Evolutionary conservation across 305 asterid species (phyloP), one percentile per base, ranked within the genome.

Genomic region (Lippia alba): DNA sequence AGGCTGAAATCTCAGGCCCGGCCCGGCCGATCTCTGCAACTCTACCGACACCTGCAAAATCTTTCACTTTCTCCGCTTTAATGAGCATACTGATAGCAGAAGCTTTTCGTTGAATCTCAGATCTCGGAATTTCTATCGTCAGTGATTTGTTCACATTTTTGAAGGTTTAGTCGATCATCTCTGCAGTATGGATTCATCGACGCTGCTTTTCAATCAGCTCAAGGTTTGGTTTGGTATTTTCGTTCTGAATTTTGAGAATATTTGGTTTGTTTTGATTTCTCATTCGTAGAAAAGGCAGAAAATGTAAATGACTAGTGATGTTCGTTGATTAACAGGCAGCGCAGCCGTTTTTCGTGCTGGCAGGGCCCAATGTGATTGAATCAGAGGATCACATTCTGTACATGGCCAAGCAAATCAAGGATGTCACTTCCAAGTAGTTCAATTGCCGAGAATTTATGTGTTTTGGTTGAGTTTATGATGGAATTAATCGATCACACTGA

Each of bases 311-410:
- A 32, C 32, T 8, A 17, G 5, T 17, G 39, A 6, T 17, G 10
- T 3, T 3, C 3, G 20, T 32, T 24, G 51, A 30, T 19, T 34
- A 48, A 34, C 80, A 92, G 96, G 34, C 78, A 14, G 92, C 96
- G 32, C 89, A 88, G 71, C 96, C 98, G 14, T 92, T 92, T 79
- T 92, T 92, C 82, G 48, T 92, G 72, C 78, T 92, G 74, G 96
- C 96, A 9, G 98, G 96, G 20, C 96, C 96, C 3, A 92, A 92
- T 88, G 98, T 90, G 83, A 94, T 94, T 46, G 98, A 94, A 85
- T 94, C 97, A 1, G 98, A 94, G 84, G 96, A 94, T 15, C 97
- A 92, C 77, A 78, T 94, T 70, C 83, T 94, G 56, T 82, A 81
- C 81, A 92, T 94, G 97, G 99, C 97, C 44, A 88, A 85, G 72